Base-by-base conservation (phyloP, 1,284 basidiomycete species). In the Ceratobasidium sp. region DNA sequence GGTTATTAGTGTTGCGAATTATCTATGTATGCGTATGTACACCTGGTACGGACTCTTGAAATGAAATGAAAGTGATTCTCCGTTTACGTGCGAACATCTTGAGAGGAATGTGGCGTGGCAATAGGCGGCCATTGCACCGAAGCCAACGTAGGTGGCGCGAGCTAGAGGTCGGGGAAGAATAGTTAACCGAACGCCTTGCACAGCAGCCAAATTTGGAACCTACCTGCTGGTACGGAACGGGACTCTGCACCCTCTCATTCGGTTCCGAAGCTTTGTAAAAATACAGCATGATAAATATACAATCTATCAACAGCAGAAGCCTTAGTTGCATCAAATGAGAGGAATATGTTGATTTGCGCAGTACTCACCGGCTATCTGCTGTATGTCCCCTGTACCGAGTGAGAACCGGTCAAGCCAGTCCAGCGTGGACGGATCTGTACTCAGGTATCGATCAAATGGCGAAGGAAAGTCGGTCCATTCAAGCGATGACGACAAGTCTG, bases 391-490 rank as follows among this genome's bases (percentile, higher is more conserved):
- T n/a, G 41, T 33, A 38, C 41, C 62, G 27, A 75, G 50, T 20
- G 73, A 54, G 38, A 75, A 75, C 50, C 48, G 62, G 35, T 75
- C 57, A 20, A 75, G 73, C 73, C 73, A 75, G 23, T 41, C 46
- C 16, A 75, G 48, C 62, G 52, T 66, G 12, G 73, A 62, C 27
- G 73, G 73, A 38, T 75, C 50, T 8, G 60, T 66, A 18, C 73
- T 75, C 60, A 75, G 50, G 35, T 75, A 75, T 20, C 73, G 73
- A 44, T 75, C 73, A 46, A 75, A 75, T 1, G 73, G 73, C 16
- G 73, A 75, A 30, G 73, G 73, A 20, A 65, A 75, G 35, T 75
- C 73, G 48, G 73, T 66, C 73, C 73, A 75, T 35, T 75, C 73
- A 44, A 14, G 59, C 8, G 70, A 60, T 74, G 73, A 50, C 33